Conservation (phyloP, 83 land plant species). For the Diphasiastrum complanatum region DNA sequence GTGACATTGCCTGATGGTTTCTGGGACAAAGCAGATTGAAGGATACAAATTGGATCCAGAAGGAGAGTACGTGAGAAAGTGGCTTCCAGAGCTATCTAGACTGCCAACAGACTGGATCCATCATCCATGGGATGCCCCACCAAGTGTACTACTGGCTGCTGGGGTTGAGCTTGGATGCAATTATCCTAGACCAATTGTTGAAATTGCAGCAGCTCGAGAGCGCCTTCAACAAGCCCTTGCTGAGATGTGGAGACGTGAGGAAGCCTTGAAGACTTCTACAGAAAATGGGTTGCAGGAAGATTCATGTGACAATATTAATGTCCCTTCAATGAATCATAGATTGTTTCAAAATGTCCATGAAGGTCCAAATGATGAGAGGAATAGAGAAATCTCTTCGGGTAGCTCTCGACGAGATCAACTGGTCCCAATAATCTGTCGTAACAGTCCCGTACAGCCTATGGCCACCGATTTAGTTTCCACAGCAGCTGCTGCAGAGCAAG, state of each 20-base stretch:
- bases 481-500: background rate
- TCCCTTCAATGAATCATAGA: no score
- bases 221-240: background rate
- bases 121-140: conserved; percentile 1
- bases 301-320: no score
- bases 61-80: conserved; percentile 5
- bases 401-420: background rate
- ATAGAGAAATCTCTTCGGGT: background rate
- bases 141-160: background rate
- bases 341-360: no score
- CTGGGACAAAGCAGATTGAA: conserved; percentile 1
- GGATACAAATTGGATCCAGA: background rate
- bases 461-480: background rate
- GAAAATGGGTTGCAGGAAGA: background rate
- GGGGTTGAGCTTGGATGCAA: background rate
- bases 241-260: background rate
- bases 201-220: background rate
- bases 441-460: no score
- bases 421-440: no score
- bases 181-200: background rate
- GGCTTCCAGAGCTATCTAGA: conserved; percentile 7
- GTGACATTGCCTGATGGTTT: no score
- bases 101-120: conserved; percentile 1
- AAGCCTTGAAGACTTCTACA: background rate
- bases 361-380: background rate